Conservation (phyloP, 2,329 filamentous ascomycete species). For the Dactylellina sp. region DNA sequence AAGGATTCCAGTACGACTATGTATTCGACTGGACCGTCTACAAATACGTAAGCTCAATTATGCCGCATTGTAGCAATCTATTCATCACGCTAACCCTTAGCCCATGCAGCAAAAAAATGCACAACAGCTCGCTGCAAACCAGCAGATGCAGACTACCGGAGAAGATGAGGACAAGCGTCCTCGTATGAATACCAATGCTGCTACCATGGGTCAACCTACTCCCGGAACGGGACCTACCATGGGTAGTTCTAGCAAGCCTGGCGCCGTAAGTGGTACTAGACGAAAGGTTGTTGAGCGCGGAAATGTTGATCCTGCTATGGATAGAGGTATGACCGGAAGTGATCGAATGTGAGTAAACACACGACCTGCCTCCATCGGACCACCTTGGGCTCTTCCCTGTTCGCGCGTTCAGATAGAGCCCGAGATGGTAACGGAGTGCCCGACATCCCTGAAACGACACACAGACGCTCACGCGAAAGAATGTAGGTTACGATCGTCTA, state of each 20-base stretch:
- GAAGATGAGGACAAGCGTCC: slow-evolving; percentile 59
- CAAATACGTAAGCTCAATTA: slow-evolving; percentile 60
- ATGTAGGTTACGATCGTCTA: slow-evolving; percentile 61
- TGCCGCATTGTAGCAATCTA: neutral
- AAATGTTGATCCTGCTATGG: slow-evolving; percentile 60
- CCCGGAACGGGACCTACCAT: slow-evolving; percentile 57
- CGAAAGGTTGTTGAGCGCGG: slow-evolving; percentile 60
- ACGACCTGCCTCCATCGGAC: slow-evolving; percentile 48
- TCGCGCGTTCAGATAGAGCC: slow-evolving; percentile 34
- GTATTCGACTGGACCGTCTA: slow-evolving; percentile 96
- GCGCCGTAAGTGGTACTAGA: slow-evolving; percentile 58
- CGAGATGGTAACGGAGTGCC: slow-evolving; percentile 50
- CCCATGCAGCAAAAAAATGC: slow-evolving; percentile 61
- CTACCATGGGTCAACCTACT: slow-evolving; percentile 59
- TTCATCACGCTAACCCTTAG: slow-evolving; percentile 49
- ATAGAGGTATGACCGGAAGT: slow-evolving; percentile 60
- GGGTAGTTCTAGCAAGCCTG: slow-evolving; percentile 58
- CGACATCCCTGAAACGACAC: slow-evolving; percentile 39
- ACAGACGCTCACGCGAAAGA: slow-evolving; percentile 56
- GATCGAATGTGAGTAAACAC: slow-evolving; percentile 60
- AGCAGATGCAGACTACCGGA: slow-evolving; percentile 58
- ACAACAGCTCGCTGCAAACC: slow-evolving; percentile 59
- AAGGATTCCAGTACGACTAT: slow-evolving; percentile 99
- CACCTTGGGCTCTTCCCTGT: slow-evolving; percentile 48
- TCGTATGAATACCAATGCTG: slow-evolving; percentile 58